phyloP scores from a whole-genome alignment of 306 rosid species.

The Geum urbanum region DNA sequence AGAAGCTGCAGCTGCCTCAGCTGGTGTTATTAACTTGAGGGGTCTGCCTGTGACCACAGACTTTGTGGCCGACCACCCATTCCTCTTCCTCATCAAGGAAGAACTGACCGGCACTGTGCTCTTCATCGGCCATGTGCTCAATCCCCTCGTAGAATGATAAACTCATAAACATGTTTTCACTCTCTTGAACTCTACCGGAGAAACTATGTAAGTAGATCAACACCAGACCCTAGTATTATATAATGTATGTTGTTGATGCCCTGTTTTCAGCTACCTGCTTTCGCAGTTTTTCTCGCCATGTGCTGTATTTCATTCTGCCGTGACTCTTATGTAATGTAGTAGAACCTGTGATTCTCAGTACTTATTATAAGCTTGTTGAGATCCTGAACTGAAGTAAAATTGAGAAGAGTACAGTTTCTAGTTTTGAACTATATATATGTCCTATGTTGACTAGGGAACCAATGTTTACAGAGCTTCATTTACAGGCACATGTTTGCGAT shows the following conservation, averaged over 20 bases:
- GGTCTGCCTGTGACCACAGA: slow-evolving; percentile 15
- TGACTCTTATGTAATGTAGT: background rate
- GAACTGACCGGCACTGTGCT: slow-evolving; percentile 57
- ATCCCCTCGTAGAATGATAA: slow-evolving; percentile 50
- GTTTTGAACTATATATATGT: background rate
- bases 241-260: background rate
- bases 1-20: slow-evolving; percentile 71
- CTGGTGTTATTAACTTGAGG: slow-evolving; percentile 20
- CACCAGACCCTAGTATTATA: background rate
- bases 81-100: slow-evolving; percentile 64
- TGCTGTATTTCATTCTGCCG: slow-evolving; percentile 5
- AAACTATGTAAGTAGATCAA: slow-evolving; percentile 7
- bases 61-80: slow-evolving; percentile 83
- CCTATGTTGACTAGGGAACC: background rate
- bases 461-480: background rate
- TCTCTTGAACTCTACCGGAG: background rate
- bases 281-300: background rate
- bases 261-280: background rate
- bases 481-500: slow-evolving; percentile 27
- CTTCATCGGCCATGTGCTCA: slow-evolving; percentile 66
- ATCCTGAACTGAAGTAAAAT: background rate
- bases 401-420: background rate
- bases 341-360: background rate
- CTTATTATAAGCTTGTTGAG: background rate
- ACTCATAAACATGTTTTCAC: slow-evolving; percentile 6